Base-by-base conservation (phyloP, 192 early-diverging fungal species). In the Physocladia obscura region DNA sequence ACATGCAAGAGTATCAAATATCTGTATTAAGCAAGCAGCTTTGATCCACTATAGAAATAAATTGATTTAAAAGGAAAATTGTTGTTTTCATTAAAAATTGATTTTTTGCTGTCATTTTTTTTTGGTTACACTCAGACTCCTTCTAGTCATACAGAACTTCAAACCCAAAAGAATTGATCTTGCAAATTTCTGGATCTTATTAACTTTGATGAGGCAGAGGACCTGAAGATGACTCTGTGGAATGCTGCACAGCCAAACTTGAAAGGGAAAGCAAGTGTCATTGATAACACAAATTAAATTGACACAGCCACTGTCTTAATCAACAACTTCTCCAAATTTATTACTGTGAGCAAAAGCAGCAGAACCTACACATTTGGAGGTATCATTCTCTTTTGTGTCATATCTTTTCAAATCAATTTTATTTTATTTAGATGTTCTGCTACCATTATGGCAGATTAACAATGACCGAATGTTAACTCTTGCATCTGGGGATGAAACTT, bases 341-440 rank as follows among this genome's bases (percentile, higher is more conserved):
- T 47, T 21, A 47, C 44, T n/a, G n/a, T n/a, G n/a, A n/a, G n/a
- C n/a, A n/a, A 47, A 13, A 47, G 52, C 52, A 55, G 52, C 52
- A 15, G 52, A 55, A 15, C 2, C 21, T 55, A 55, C 52, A 2
- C 52, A 1, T 55, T 55, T 55, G 52, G 52, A 21, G 52, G 26
- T 26, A n/a, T n/a, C n/a, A n/a, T n/a, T n/a, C n/a, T n/a, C n/a
- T n/a, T n/a, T n/a, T n/a, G n/a, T n/a, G n/a, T n/a, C n/a, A n/a
- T n/a, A n/a, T n/a, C n/a, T n/a, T n/a, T n/a, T n/a, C n/a, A n/a
- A n/a, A n/a, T n/a, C n/a, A n/a, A n/a, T n/a, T n/a, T n/a, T n/a
- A n/a, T n/a, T n/a, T n/a, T n/a, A n/a, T n/a, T n/a, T n/a, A n/a
- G 15, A 21, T 11, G 13, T 55, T 55, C 19, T 55, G n/a, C 13